These are phyloP conservation scores for Aristolochia californica DNA, from an alignment of 164 flowering plant genomes.

Conservation along the genomic window DNA sequence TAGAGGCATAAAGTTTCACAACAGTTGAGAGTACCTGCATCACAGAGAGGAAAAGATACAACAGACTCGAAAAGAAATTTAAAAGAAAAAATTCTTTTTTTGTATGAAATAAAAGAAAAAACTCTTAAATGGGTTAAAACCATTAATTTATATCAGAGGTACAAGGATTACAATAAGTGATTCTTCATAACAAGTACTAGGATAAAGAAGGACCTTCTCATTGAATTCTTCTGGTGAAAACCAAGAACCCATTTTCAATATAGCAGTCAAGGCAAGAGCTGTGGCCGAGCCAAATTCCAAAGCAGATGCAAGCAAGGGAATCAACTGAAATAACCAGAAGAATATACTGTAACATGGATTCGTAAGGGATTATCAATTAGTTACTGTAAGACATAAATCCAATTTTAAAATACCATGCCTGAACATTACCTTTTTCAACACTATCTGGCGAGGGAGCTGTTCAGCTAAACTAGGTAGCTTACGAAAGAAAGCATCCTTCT, in stretches of 20 bases:
- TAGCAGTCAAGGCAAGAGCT: slow-evolving; percentile 92
- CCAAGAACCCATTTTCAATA: slow-evolving; percentile 96
- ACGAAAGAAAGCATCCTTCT: slow-evolving; percentile 95
- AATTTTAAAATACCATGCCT: not conserved
- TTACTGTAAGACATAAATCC: too few species aligned
- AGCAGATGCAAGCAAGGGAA: slow-evolving; percentile 89
- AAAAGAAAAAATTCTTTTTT: too few species aligned
- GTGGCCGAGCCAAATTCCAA: slow-evolving; percentile 98
- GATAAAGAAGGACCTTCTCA: slow-evolving; percentile 42
- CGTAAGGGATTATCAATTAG: not conserved
- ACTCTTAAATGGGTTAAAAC: not conserved
- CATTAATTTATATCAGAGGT: too few species aligned
- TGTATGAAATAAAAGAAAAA: too few species aligned
- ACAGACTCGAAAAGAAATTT: not conserved
- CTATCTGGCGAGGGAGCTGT: slow-evolving; percentile 94
- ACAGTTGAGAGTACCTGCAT: slow-evolving; percentile 79
- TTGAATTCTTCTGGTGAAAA: slow-evolving; percentile 75
- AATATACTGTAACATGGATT: not conserved
- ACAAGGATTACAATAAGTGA: too few species aligned
- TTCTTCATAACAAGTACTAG: too few species aligned
- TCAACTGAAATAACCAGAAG: slow-evolving; percentile 41
- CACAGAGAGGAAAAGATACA: slow-evolving; percentile 1
- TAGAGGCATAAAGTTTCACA: slow-evolving; percentile 82
- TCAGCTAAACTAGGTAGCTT: slow-evolving; percentile 95
- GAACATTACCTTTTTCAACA: slow-evolving; percentile 69